Base-by-base conservation (phyloP, 139 green algal species). In the Chlorella sp. region DNA sequence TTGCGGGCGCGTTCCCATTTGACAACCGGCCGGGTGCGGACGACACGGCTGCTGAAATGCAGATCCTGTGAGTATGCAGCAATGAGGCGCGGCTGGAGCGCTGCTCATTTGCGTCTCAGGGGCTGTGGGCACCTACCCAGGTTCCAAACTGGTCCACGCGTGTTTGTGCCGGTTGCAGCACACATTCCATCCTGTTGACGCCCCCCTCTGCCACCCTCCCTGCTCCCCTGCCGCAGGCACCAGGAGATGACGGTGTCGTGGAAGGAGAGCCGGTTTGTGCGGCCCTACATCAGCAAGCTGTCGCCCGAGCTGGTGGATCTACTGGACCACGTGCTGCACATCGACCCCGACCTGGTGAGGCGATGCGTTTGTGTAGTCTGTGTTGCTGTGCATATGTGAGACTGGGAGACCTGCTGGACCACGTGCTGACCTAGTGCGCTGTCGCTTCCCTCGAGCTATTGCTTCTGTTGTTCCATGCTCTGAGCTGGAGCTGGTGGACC, bases 1-100 rank as follows among this genome's bases (percentile, higher is more conserved):
- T 68, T 19, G 28, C 60, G 4, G 95, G 95, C 34, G 92, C 92
- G 68, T 98, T 97, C 87, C 94, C 94, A n/a, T 98, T 96, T 87
- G 95, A 98, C 88, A 92, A 95, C 81, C 34, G 51, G 1, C 65
- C 54, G 1, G 67, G 41, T 0, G 74, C 54, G 8, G 67, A 83
- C 36, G 81, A 81, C 58, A 54, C 38, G 46, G 73, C 44, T 1
- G 84, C 82, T 30, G 69, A 90, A 80, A 69, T 81, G 79, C 72
- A 89, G 48, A 87, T 89, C 51, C 54, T 86, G 69, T 81, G 34
- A 82, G 76, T 26, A 36, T 38, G n/a, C n/a, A n/a, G n/a, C n/a
- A n/a, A n/a, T n/a, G n/a, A n/a, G n/a, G n/a, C n/a, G n/a, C n/a
- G n/a, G n/a, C n/a, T n/a, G n/a, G n/a, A n/a, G n/a, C n/a, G n/a